phyloP scores from a whole-genome alignment of 768 basidiomycete genomes.

The Psilocybe sp. region DNA sequence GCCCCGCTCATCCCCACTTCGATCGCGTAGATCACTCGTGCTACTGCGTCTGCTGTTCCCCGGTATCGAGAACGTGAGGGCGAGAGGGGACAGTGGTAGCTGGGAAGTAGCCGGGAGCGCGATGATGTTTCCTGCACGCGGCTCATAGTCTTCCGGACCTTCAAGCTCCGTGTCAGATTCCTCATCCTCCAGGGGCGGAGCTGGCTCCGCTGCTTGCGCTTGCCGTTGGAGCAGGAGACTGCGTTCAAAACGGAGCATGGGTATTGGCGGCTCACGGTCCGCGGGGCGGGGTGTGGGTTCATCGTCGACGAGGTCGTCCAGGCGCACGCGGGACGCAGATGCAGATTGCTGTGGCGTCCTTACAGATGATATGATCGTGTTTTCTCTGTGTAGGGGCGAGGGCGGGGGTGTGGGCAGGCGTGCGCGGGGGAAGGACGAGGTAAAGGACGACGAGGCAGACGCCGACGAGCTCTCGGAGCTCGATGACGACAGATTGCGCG shows the following conservation, averaged over 20 bases:
- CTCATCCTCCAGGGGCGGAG: background rate
- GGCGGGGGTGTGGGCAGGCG: slow-evolving; percentile 24
- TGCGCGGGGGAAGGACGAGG: slow-evolving; percentile 15
- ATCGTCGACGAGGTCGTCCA: background rate
- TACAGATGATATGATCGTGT: slow-evolving; percentile 12
- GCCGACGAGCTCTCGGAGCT: slow-evolving; percentile 12
- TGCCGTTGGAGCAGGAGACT: slow-evolving; percentile 14
- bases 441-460: slow-evolving; percentile 16
- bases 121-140: slow-evolving; percentile 21
- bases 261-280: slow-evolving; percentile 17
- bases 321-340: no score
- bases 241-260: slow-evolving; percentile 14
- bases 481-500: slow-evolving; percentile 12
- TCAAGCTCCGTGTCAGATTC: slow-evolving; percentile 3
- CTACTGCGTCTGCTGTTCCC: background rate
- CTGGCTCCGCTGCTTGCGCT: background rate
- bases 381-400: slow-evolving; percentile 13
- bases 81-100: background rate
- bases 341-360: no score
- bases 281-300: slow-evolving; percentile 28
- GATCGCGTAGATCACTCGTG: no score
- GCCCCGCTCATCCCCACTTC: background rate
- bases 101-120: slow-evolving; percentile 14
- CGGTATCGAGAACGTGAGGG: background rate
- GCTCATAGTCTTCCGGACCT: slow-evolving; percentile 20